Conservation (phyloP, 2,329 filamentous ascomycete genomes). For the Mycosphaerella sp. region DNA sequence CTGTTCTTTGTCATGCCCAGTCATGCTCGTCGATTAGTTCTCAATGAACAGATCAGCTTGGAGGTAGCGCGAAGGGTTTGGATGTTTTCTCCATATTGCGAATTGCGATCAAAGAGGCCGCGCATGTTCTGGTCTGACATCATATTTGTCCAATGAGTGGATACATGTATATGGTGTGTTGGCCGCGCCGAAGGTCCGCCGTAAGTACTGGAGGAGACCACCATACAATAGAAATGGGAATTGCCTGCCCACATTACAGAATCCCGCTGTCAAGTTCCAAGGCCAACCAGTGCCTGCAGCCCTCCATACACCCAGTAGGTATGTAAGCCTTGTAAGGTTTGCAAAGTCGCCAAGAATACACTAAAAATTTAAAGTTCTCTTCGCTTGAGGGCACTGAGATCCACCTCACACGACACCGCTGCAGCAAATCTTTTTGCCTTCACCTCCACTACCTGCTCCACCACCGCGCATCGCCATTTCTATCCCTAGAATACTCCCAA, state of each 20-base stretch:
- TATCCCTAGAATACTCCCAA: conserved; percentile 1
- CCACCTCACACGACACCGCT: too few relatives aligned
- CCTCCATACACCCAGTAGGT: too few relatives aligned
- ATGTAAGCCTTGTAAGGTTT: too few relatives aligned
- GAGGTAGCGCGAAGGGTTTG: too few relatives aligned
- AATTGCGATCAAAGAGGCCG: background rate
- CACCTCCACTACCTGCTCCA: background rate
- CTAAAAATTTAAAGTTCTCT: too few relatives aligned
- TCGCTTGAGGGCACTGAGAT: too few relatives aligned
- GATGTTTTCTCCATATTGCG: background rate
- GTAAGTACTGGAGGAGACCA: background rate
- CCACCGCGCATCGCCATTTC: background rate
- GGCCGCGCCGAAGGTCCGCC: background rate
- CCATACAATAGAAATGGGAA: too few relatives aligned
- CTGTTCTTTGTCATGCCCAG: background rate
- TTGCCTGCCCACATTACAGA: too few relatives aligned
- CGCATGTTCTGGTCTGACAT: background rate
- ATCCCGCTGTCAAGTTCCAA: too few relatives aligned
- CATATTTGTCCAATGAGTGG: background rate
- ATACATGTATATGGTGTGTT: background rate
- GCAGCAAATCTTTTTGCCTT: too few relatives aligned
- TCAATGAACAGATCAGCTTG: background rate
- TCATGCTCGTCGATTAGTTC: background rate
- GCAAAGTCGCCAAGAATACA: too few relatives aligned
- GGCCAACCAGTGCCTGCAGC: too few relatives aligned